These are phyloP conservation scores for Bipolaris sorokiniana DNA, from an alignment of 2,329 filamentous ascomycete genomes.

Conservation along the genomic window DNA sequence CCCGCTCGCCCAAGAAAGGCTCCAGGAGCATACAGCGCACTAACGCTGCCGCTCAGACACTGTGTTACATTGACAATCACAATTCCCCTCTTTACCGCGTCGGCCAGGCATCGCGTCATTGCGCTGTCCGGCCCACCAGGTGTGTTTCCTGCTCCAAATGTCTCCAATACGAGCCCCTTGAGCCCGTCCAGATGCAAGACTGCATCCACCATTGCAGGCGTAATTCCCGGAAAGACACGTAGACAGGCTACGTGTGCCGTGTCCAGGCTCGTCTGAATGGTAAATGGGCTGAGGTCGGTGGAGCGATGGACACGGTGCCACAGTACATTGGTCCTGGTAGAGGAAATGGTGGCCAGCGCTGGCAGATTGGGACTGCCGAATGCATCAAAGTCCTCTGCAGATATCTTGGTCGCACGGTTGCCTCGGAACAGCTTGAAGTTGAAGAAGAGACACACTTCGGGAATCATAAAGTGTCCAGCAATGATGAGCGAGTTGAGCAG, in stretches of 20 bases:
- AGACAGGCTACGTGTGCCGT: conserved; percentile 89
- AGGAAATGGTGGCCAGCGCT: conserved; percentile 81
- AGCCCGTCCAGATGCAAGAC: conserved; percentile 79
- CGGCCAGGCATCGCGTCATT: conserved; percentile 76
- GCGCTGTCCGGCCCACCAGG: conserved; percentile 80
- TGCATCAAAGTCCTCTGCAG: conserved; percentile 82
- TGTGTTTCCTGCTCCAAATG: conserved; percentile 91
- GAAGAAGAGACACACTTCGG: conserved; percentile 93
- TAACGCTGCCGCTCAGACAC: conserved; percentile 64
- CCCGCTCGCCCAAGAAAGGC: conserved; percentile 79
- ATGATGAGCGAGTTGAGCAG: conserved; percentile 86
- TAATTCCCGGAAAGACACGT: conserved; percentile 90
- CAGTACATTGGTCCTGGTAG: conserved; percentile 78
- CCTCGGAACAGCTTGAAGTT: conserved; percentile 89
- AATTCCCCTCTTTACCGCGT: conserved; percentile 79
- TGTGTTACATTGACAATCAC: conserved; percentile 92
- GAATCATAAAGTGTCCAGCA: conserved; percentile 89
- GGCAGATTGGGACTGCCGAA: conserved; percentile 88
- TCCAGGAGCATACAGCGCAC: conserved; percentile 51
- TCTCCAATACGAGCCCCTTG: conserved; percentile 83
- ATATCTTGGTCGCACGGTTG: conserved; percentile 86
- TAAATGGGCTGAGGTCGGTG: conserved; percentile 74
- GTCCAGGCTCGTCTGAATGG: conserved; percentile 75
- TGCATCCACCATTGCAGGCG: conserved; percentile 89
- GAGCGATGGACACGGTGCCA: conserved; percentile 80